Base-by-base conservation (phyloP, 768 basidiomycete genomes). In the Lactarius evosmus region DNA sequence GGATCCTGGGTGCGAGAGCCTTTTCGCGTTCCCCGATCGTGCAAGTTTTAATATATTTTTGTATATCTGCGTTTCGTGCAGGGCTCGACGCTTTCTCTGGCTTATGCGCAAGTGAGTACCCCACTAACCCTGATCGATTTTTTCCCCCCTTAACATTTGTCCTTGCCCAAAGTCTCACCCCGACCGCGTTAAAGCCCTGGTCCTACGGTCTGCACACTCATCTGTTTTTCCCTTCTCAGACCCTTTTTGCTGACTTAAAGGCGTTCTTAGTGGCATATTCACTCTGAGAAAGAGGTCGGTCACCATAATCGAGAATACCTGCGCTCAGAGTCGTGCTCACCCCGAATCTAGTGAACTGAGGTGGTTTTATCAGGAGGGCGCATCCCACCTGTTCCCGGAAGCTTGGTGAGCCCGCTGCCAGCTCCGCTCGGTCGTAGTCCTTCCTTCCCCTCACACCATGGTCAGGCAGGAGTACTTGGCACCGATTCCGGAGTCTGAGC, bases 351-450 rank as follows among this genome's bases (percentile, higher is more conserved):
- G 86, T 69, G 95, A 98, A 75, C 82, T 97, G 44, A 81, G 83
- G 22, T 98, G 95, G 79, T 96, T 97, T 79, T 97, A 95, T 75
- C 93, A 95, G 77, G 83, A 90, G 2, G 93, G 93, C 16, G 77
- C 91, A 12, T 87, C 87, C 5, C 86, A 89, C 72, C 74, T 93
- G 33, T 94, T 93, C 79, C 91, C 93, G 0, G 90, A 93, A 75
- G 91, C 92, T 68, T 96, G 92, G 92, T 91, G 69, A 40, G 38
- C 7, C 33, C 58, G 29, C 38, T 25, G 22, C 22, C 17, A 49
- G 36, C 12, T 56, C 29, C 54, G 30, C 38, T 34, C 57, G 11
- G 6, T 16, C 36, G 9, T 16, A 30, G 32, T 8, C 22, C 22
- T 11, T 19, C 3, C 29, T 9, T 6, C 17, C 38, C 51, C 29